These are phyloP conservation scores for Trichodelitschia bisporula DNA, from an alignment of 495 filamentous ascomycete species.

Conservation along the genomic window DNA sequence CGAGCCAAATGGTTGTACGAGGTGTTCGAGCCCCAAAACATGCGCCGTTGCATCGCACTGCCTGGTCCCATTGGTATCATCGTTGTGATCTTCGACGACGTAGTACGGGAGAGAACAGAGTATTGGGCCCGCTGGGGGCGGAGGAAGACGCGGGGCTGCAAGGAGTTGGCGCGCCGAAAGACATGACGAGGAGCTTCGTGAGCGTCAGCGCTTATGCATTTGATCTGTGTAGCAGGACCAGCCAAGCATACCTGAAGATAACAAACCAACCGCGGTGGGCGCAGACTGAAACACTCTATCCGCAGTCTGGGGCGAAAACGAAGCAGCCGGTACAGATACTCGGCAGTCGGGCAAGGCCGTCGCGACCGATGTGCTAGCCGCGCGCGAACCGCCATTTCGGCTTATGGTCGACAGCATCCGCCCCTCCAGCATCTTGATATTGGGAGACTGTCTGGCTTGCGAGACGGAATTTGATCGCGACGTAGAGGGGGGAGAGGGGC, in stretches of 20 bases:
- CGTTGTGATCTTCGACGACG: background rate
- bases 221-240: too few species aligned
- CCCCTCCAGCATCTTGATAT: background rate
- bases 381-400: background rate
- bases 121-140: background rate
- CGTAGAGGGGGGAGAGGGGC: slow-evolving; percentile 1
- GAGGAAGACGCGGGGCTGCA: background rate
- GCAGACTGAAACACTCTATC: background rate
- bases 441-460: background rate
- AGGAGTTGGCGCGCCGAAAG: background rate
- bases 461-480: background rate
- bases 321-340: background rate
- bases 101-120: background rate
- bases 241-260: too few species aligned
- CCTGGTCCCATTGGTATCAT: background rate
- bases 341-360: background rate
- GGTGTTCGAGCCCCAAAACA: background rate
- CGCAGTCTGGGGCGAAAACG: background rate
- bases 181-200: background rate
- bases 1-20: slow-evolving; percentile 37
- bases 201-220: too few species aligned
- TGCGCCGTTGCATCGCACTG: background rate
- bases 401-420: background rate
- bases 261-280: too few species aligned
- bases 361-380: background rate